Conservation (phyloP, 345 rosid genomes). For the Moricandia arvensis region DNA sequence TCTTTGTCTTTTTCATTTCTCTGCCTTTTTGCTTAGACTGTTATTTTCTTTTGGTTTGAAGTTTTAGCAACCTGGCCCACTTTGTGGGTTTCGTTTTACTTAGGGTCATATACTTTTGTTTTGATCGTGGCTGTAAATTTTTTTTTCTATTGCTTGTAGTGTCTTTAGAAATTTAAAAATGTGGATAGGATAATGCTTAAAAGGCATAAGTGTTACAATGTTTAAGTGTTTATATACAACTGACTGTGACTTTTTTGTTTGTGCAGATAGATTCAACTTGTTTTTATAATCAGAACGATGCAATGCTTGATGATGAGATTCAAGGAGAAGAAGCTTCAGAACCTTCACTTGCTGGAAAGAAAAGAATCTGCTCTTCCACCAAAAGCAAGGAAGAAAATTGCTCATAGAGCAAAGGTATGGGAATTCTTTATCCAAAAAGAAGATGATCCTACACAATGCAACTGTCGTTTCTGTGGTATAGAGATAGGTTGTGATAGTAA, state of each 20-base stretch:
- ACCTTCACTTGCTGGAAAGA: background rate
- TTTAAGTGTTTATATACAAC: background rate
- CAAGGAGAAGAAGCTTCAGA: background rate
- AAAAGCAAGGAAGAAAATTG: background rate
- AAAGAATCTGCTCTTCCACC: background rate
- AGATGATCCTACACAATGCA: background rate
- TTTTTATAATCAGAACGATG: background rate
- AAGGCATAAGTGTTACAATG: background rate
- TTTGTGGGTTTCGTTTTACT: background rate
- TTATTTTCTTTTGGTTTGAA: background rate
- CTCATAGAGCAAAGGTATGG: background rate
- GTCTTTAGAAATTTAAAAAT: background rate
- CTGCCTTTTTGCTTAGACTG: background rate
- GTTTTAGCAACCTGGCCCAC: background rate
- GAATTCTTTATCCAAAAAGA: background rate
- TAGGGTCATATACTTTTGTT: background rate
- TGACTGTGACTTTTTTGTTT: background rate
- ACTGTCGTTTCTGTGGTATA: background rate
- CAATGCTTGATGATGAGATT: background rate
- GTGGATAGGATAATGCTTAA: background rate
- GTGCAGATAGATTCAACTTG: background rate
- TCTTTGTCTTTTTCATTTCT: background rate
- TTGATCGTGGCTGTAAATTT: background rate
- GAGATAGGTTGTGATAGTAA: background rate
- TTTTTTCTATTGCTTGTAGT: background rate